A percentile compares a stretch with the other conserved stretches of the same genome.
Conservation (phyloP, 345 rosid species). For the Diplotaxis tenuifolia region DNA sequence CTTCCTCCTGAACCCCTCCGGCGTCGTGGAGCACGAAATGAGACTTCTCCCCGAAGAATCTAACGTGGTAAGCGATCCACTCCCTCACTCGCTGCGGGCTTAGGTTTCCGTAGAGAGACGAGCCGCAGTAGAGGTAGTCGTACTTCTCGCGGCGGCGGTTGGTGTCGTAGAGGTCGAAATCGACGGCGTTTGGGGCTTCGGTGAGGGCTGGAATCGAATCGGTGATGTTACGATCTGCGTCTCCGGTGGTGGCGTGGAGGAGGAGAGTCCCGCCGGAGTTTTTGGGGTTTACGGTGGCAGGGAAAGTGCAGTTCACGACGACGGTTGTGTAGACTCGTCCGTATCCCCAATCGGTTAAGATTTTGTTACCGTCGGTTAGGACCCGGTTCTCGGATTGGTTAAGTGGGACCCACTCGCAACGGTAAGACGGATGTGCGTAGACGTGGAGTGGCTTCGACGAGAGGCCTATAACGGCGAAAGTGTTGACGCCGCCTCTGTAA, state of each 20-base stretch:
- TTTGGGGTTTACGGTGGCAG: slow-evolving; percentile 43
- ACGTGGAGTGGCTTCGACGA: slow-evolving; percentile 86
- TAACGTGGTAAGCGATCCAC: slow-evolving; percentile 82
- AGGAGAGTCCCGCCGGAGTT: slow-evolving; percentile 72
- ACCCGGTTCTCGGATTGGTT: slow-evolving; percentile 34
- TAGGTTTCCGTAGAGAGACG: slow-evolving; percentile 67
- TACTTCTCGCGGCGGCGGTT: slow-evolving; percentile 43
- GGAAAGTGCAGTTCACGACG: slow-evolving; percentile 82
- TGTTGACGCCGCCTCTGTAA: slow-evolving; percentile 72
- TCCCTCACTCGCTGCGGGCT: slow-evolving; percentile 84
- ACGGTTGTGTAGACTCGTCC: slow-evolving; percentile 88
- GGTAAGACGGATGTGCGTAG: slow-evolving; percentile 59
- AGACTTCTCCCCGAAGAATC: slow-evolving; percentile 68
- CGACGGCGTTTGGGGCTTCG: slow-evolving; percentile 46
- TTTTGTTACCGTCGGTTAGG: slow-evolving; percentile 45
- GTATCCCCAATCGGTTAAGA: slow-evolving; percentile 96
- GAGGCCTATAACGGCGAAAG: slow-evolving; percentile 72
- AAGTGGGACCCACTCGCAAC: slow-evolving; percentile 66
- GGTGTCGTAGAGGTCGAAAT: slow-evolving; percentile 41
- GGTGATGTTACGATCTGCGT: slow-evolving; percentile 50
- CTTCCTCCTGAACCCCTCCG: slow-evolving; percentile 75
- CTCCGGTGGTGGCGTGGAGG: slow-evolving; percentile 66
- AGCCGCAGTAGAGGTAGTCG: slow-evolving; percentile 85
- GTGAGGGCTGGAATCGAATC: slow-evolving; percentile 55
- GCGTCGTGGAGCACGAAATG: slow-evolving; percentile 92